Percentiles rank a stretch among this genome's conserved stretches.
These are phyloP conservation scores for Cladorrhinum sp. DNA, from an alignment of 2,329 filamentous ascomycete genomes.

Conservation along the genomic window DNA sequence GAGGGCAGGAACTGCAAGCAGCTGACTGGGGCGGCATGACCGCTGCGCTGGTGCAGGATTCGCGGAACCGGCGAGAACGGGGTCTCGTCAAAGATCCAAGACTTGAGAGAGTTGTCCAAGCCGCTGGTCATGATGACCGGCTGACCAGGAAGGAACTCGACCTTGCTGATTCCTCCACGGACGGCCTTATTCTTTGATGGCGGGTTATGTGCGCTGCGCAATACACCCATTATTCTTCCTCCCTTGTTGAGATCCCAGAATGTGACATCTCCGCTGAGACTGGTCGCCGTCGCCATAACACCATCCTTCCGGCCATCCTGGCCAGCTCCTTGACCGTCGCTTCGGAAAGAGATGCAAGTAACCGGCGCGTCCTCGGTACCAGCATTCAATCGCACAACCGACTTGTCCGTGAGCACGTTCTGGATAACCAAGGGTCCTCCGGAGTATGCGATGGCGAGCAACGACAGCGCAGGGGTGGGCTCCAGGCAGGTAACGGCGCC, in stretches of 20 bases:
- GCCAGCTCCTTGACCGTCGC: slow-evolving; percentile 82
- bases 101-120: slow-evolving; percentile 87
- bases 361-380: slow-evolving; percentile 64
- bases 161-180: slow-evolving; percentile 75
- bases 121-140: slow-evolving; percentile 88
- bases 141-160: slow-evolving; percentile 87
- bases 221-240: slow-evolving; percentile 78
- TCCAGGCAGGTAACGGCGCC: slow-evolving; percentile 86
- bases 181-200: slow-evolving; percentile 57
- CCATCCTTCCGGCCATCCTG: slow-evolving; percentile 81
- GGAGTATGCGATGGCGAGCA: slow-evolving; percentile 85
- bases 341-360: slow-evolving; percentile 84
- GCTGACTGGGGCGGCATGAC: slow-evolving; percentile 83
- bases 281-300: slow-evolving; percentile 88
- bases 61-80: slow-evolving; percentile 86
- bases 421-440: slow-evolving; percentile 76
- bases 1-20: slow-evolving; percentile 81
- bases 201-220: slow-evolving; percentile 84
- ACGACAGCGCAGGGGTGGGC: slow-evolving; percentile 76
- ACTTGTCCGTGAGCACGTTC: slow-evolving; percentile 75
- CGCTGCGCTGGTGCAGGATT: slow-evolving; percentile 79
- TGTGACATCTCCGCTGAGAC: slow-evolving; percentile 78
- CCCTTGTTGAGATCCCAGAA: slow-evolving; percentile 95
- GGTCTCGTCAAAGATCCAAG: slow-evolving; percentile 93
- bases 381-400: slow-evolving; percentile 65